Base-by-base conservation (phyloP, 495 filamentous ascomycete genomes). In the Penicillium coffeae region DNA sequence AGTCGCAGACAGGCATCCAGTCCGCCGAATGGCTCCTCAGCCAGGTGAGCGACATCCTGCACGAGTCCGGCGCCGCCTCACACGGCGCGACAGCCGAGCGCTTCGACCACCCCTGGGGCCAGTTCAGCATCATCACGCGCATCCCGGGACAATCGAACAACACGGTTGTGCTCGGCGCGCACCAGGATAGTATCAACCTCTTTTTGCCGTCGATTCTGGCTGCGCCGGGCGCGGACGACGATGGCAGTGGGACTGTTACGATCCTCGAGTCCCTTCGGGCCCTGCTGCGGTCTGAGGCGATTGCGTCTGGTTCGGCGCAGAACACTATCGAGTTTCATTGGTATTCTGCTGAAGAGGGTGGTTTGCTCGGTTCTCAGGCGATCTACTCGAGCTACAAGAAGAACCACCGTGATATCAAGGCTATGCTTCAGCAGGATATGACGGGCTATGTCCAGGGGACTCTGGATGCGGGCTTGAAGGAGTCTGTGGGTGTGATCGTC, bases 371-470 rank as follows among this genome's bases (percentile, higher is more conserved):
- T 56, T 88, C 75, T 21, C 90, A 95, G 64, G 89, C 87, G 25
- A 85, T 99, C 65, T 97, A 95, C 69, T 74, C 79, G 10, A 65
- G 74, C n/a, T 99, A 99, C 62, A 87, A 88, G 65, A 83, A 83
- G 60, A 59, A 80, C 18, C 74, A 77, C 20, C 75, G 85, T 15
- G 84, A 95, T 52, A 77, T 99, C 61, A 93, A 91, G 69, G 93
- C 93, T 19, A 97, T 99, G 93, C 77, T 99, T 37, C 94, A 99
- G 74, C 93, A 99, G 66, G 93, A 99, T 65, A 99, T 97, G 93
- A 97, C 93, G 1, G 93, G 93, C 8, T 96, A 85, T 63, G 77
- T 90, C 3, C 83, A 90, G 49, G 85, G 83, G 34, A 95, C 93
- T 0, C 71, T 94, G 13, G 83, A 89, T 47, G 88, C 89, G 10